Percentiles rank a stretch among this genome's conserved stretches.
These are phyloP conservation scores for Apophysomyces trapeziformis DNA, from an alignment of 371 early-diverging fungal genomes.

Conservation along the genomic window DNA sequence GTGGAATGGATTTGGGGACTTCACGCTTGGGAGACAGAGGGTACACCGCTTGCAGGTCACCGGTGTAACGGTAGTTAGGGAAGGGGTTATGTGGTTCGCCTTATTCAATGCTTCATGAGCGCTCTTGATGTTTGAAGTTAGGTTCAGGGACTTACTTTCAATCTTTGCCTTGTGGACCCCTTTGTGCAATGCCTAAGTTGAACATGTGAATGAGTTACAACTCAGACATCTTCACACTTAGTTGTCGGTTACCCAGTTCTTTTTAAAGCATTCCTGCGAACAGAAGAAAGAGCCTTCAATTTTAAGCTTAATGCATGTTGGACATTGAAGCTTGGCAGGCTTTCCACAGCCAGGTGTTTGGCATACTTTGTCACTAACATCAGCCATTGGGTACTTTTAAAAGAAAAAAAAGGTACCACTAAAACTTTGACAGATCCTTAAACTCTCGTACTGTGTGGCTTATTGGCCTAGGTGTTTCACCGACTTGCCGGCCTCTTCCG, in stretches of 20 bases:
- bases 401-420: not conserved
- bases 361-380: slow-evolving; percentile 48
- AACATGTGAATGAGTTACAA: not conserved
- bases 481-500: no score
- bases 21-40: slow-evolving; percentile 81
- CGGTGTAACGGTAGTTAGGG: slow-evolving; percentile 77
- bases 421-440: not conserved
- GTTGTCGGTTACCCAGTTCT: slow-evolving; percentile 67
- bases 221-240: not conserved
- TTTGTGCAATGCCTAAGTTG: slow-evolving; percentile 54
- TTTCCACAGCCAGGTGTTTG: slow-evolving; percentile 70
- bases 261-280: slow-evolving; percentile 88
- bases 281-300: slow-evolving; percentile 84
- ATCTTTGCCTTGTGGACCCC: slow-evolving; percentile 56
- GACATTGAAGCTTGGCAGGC: slow-evolving; percentile 85
- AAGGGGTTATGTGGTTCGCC: slow-evolving; percentile 54
- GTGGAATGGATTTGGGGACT: slow-evolving; percentile 79
- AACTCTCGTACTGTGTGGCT: no score
- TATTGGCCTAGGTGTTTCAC: no score
- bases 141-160: slow-evolving; percentile 27
- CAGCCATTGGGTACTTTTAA: slow-evolving; percentile 16
- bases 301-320: slow-evolving; percentile 83
- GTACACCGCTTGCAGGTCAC: slow-evolving; percentile 82
- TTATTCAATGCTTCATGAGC: slow-evolving; percentile 12
- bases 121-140: not conserved